Conservation (phyloP, 306 rosid genomes). For the Medicago arabica region DNA sequence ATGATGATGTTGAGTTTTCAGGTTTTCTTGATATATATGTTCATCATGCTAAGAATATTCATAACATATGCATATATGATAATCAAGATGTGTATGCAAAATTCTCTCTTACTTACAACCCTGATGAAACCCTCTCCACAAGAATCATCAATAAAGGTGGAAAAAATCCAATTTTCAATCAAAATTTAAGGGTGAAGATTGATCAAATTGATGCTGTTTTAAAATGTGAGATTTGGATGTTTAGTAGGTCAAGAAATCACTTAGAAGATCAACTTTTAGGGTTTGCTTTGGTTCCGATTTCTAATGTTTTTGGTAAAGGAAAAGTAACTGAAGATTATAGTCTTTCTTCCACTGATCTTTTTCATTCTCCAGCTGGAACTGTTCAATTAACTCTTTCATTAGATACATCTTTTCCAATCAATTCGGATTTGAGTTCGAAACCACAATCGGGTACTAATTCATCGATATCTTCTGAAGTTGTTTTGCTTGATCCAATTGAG, state of each 20-base stretch:
- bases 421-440: neutral
- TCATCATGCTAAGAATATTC: slow-evolving; percentile 91
- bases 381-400: slow-evolving; percentile 68
- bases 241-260: slow-evolving; percentile 76
- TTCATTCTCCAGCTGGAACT: slow-evolving; percentile 95
- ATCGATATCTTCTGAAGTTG: slow-evolving; percentile 91
- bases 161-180: slow-evolving; percentile 78
- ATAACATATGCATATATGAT: slow-evolving; percentile 90
- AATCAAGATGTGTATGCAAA: slow-evolving; percentile 94
- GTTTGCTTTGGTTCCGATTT: slow-evolving; percentile 83
- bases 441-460: slow-evolving; percentile 53
- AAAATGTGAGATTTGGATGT: slow-evolving; percentile 97
- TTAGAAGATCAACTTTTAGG: slow-evolving; percentile 95
- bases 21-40: slow-evolving; percentile 81
- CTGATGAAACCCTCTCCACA: slow-evolving; percentile 80
- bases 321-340: slow-evolving; percentile 70
- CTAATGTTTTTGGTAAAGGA: slow-evolving; percentile 71
- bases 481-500: slow-evolving; percentile 75
- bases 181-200: slow-evolving; percentile 71
- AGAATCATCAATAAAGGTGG: slow-evolving; percentile 83
- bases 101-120: slow-evolving; percentile 86
- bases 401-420: slow-evolving; percentile 44
- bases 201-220: slow-evolving; percentile 76
- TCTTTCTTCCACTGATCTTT: slow-evolving; percentile 94
- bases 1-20: slow-evolving; percentile 63